Evolutionary conservation across 2,329 filamentous ascomycete species (phyloP), one percentile per base, ranked within the genome.

Genomic region (Aspergillus neoniger): DNA sequence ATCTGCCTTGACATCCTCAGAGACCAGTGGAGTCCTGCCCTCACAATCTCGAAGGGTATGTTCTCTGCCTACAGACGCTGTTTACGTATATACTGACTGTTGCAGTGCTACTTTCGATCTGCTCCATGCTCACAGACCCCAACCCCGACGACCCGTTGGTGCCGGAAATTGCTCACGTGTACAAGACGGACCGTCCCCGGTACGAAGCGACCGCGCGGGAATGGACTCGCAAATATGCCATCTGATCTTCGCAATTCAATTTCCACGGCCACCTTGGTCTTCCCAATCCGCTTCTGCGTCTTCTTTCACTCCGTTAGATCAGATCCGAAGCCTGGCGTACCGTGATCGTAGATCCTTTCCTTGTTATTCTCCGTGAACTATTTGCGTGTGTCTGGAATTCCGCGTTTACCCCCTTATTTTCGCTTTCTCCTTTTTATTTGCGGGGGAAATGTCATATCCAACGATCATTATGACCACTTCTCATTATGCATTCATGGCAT

Each of bases 211-310:
- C 93, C 60, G 95, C 95, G 64, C 86, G 94, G 72, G 95, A 99
- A 83, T 99, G 95, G 95, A 99, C 95, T 73, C 88, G 94, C 80
- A 99, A 99, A 86, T 98, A 98, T 79, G 95, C 95, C 76, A 95
- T 98, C 80, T 98, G 88, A 78, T 69, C 60, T 68, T 65, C 66
- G 63, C 65, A 66, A 60, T 67, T 66, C 59, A 66, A 36, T 55
- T 56, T 58, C 41, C 67, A 66, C 67, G 64, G 64, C 67, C 64
- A 62, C 64, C 56, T 63, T 59, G 64, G 63, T 71, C 67, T 72
- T 69, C 66, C 62, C 65, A 65, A 63, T 65, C 43, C 61, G 63
- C 65, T 67, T 65, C 63, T 65, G 63, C 62, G 65, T 70, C 58
- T 67, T 65, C 67, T 66, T 65, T 69, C 64, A 60, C 64, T 65